Evolutionary conservation across 768 basidiomycete genomes (phyloP).

Genomic region (Tricholoma matsutake): DNA sequence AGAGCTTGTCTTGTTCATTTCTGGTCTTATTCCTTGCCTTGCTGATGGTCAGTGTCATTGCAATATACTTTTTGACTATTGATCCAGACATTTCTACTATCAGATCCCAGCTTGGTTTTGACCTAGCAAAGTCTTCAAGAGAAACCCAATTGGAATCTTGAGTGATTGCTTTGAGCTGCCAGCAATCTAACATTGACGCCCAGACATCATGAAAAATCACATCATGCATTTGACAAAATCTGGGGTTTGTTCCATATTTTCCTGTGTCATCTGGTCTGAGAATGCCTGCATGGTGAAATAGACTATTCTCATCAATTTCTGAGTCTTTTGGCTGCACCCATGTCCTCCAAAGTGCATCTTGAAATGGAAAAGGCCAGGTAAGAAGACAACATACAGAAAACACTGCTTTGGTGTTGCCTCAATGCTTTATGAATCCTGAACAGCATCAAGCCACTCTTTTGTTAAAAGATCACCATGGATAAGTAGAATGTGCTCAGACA

Average conservation of each 20-base stretch:
- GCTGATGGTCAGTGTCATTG: neutral
- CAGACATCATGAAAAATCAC: slow-evolving; percentile 18
- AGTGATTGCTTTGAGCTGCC: slow-evolving; percentile 19
- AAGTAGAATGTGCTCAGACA: slow-evolving; percentile 7
- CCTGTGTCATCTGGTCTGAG: slow-evolving; percentile 24
- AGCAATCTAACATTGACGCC: slow-evolving; percentile 6
- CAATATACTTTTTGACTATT: slow-evolving; percentile 13
- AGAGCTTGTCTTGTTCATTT: slow-evolving; percentile 16
- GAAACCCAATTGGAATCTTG: neutral
- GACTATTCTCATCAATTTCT: slow-evolving; percentile 3
- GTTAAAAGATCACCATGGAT: slow-evolving; percentile 23
- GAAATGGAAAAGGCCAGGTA: neutral
- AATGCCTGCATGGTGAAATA: slow-evolving; percentile 7
- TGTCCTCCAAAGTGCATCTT: slow-evolving; percentile 8
- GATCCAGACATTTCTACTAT: slow-evolving; percentile 13
- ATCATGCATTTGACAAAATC: slow-evolving; percentile 28
- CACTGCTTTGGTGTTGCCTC: slow-evolving; percentile 12
- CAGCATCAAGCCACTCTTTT: slow-evolving; percentile 13
- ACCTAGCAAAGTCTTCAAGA: slow-evolving; percentile 17
- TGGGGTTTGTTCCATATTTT: slow-evolving; percentile 19
- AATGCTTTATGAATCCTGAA: slow-evolving; percentile 6
- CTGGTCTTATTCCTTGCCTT: neutral
- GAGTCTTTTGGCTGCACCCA: slow-evolving; percentile 5
- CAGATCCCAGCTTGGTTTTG: slow-evolving; percentile 19
- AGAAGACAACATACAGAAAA: slow-evolving; percentile 5